Evolutionary conservation across 1,139 yeast species (phyloP).

Genomic region (Saccharomyces hybrid): DNA sequence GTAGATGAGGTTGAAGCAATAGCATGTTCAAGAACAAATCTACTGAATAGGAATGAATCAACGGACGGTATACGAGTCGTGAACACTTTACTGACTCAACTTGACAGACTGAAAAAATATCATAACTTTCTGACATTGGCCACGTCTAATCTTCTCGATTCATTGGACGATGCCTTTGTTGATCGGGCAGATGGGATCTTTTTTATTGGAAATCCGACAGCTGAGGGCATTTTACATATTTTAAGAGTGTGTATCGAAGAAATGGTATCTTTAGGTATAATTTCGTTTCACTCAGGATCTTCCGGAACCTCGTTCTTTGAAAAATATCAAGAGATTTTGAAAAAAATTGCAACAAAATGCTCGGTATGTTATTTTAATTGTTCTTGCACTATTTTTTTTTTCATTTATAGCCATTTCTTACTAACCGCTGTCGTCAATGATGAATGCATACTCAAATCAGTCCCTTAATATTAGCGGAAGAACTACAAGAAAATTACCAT

Average conservation of each 20-base stretch:
- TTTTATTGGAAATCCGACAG: slow-evolving; percentile 29
- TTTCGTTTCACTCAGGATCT: slow-evolving; percentile 5
- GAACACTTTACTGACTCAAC: slow-evolving; percentile 34
- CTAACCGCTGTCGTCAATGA: slow-evolving; percentile 12
- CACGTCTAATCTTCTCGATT: slow-evolving; percentile 32
- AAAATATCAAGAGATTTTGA: slow-evolving; percentile 11
- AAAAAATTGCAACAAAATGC: slow-evolving; percentile 17
- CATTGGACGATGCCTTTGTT: slow-evolving; percentile 33
- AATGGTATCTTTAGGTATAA: slow-evolving; percentile 14
- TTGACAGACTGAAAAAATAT: slow-evolving; percentile 32
- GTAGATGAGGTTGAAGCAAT: slow-evolving; percentile 38
- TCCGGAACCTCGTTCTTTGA: background rate
- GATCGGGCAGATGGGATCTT: slow-evolving; percentile 35
- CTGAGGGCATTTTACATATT: slow-evolving; percentile 23
- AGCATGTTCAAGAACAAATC: slow-evolving; percentile 32
- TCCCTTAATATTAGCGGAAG: slow-evolving; percentile 24
- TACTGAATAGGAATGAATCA: slow-evolving; percentile 33
- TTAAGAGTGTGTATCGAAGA: slow-evolving; percentile 19
- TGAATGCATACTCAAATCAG: slow-evolving; percentile 4
- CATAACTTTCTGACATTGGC: slow-evolving; percentile 32
- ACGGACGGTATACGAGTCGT: slow-evolving; percentile 36
- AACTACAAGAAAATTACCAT: slow-evolving; percentile 24
- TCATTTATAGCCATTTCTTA: slow-evolving; percentile 2
- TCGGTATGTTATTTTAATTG: slow-evolving; percentile 18
- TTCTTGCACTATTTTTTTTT: background rate